Base-by-base conservation (phyloP, 1,139 yeast genomes). In the Yamadazyma buinensis region DNA sequence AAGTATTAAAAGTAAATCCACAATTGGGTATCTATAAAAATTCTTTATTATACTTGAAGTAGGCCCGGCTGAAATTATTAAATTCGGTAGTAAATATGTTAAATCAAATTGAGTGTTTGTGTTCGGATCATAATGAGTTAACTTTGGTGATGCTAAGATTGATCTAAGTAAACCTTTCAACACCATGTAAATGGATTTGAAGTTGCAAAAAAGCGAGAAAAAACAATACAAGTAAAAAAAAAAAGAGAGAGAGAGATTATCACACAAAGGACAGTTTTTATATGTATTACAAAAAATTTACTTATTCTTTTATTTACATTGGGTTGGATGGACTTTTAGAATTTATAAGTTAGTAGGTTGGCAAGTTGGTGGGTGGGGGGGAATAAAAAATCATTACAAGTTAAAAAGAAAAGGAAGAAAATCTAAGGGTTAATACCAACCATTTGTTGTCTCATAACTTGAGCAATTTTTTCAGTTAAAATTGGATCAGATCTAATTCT, bases 41-140 rank as follows among this genome's bases (percentile, higher is more conserved):
- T 67, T 55, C 41, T 71, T 66, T 11, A 71, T 56, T 29, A 51
- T 55, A 29, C 57, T 57, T 30, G 62, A 61, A 0, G 80, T 77
- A 0, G 95, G 96, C 48, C 83, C 84, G 0, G 95, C 78, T 36
- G 86, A 74, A 2, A 84, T 94, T 15, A 84, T 71, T 9, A 86
- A 40, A 35, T 68, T 69, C 0, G 77, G 71, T 0, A 81, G 70
- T 22, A 87, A 67, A 45, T 81, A 81, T 0, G 90, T 71, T 33
- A 86, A 56, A 49, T 86, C 95, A 14, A 80, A 57, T 7, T 17
- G 26, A 3, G 37, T 15, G 18, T 35, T 28, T 22, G 23, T 18
- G 7, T 24, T 26, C n/a, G 20, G 27, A 21, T 34, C 38, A 25
- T 11, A 29, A 26, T 33, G 41, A 4, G 36, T 18, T 8, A 30